phyloP scores from a whole-genome alignment of 1,284 basidiomycete genomes.

The Malassezia sp. region DNA sequence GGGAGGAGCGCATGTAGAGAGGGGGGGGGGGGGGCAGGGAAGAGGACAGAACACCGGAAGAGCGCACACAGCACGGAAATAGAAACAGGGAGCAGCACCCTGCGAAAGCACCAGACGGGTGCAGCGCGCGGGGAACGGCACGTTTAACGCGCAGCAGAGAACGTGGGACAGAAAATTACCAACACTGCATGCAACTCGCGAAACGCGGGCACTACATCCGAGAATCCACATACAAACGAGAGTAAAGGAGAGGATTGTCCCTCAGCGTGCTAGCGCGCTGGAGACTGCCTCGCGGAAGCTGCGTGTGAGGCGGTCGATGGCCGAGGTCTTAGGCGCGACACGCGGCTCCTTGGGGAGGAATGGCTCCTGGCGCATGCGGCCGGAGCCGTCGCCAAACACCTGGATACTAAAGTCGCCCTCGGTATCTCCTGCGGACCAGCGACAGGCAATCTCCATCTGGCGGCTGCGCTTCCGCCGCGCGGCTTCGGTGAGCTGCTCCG shows the following conservation, averaged over 20 bases:
- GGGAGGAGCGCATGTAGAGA: neutral
- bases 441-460: constrained; percentile 37
- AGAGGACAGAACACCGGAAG: no score
- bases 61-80: no score
- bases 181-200: no score
- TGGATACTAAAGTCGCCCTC: constrained; percentile 36
- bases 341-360: constrained; percentile 31
- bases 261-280: constrained; percentile 19
- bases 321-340: constrained; percentile 21
- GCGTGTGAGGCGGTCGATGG: constrained; percentile 24
- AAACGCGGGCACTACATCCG: no score
- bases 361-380: constrained; percentile 31
- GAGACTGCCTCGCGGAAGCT: constrained; percentile 36
- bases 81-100: no score
- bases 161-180: no score
- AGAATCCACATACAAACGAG: no score
- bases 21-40: no score
- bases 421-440: constrained; percentile 40
- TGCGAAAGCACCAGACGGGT: no score
- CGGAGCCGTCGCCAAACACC: constrained; percentile 31
- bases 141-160: no score
- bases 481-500: constrained; percentile 48
- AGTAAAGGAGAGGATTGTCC: neutral
- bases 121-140: no score
- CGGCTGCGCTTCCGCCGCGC: constrained; percentile 30